Base-by-base conservation (phyloP, 202 grass and related monocot genomes). In the Dendrocalamus latiflorus region DNA sequence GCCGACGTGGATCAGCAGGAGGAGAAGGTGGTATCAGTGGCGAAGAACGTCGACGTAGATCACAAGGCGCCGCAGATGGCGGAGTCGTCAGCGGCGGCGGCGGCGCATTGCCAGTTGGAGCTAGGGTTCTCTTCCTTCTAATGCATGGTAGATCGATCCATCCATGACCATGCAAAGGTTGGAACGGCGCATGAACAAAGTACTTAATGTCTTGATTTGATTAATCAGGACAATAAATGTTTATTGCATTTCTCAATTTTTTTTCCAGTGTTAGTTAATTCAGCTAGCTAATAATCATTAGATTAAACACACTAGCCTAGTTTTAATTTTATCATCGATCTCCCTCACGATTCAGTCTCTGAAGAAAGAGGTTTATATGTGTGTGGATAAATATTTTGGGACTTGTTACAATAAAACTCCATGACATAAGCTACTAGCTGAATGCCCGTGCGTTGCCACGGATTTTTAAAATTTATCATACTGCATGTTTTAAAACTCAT, bases 91-190 rank as follows among this genome's bases (percentile, higher is more conserved):
- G 1, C 60, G 6, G 5, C 54, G 7, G 14, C 28, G 36, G 62
- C 9, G 15, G 42, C 59, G 16, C 65, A 65, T 28, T 92, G 86
- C 80, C 69, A 86, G 20, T 47, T 84, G 26, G 75, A 74, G 56
- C 41, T 86, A 83, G 69, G 86, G 48, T 84, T 80, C 56, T 76
- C 84, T 45, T 71, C 53, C 6, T 80, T 75, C 55, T 83, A 36
- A 88, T 70, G 68, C 86, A 68, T 74, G 80, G 17, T 33, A 87
- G 86, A 87, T 77, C 76, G 1, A 25, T 54, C 25, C 44, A 17
- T 66, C 61, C 45, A 34, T 79, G 71, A 74, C 3, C 51, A 74
- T 16, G 71, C 71, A 74, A 38, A 38, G 17, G 37, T 21, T 21
- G 64, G 64, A 67, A n/a, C 30, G 22, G 10, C 56, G 22, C 22